Conservation (phyloP, 106 monocot genomes). For the Narthecium ossifragum region DNA sequence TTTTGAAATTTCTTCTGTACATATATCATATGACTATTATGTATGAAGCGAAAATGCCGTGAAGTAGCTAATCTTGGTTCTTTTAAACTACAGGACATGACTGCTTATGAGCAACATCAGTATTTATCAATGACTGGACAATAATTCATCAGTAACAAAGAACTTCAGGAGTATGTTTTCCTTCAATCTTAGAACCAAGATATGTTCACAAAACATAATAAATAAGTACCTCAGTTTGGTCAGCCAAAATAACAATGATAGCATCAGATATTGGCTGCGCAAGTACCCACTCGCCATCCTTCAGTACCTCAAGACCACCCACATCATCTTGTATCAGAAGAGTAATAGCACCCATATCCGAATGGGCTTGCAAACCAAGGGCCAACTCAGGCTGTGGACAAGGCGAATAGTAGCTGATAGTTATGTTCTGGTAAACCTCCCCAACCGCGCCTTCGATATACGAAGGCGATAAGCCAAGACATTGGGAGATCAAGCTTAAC, state of each 20-base stretch:
- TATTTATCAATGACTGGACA: too few relatives aligned
- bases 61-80: too few relatives aligned
- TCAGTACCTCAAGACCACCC: constrained; percentile 83
- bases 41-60: too few relatives aligned
- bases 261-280: constrained; percentile 56
- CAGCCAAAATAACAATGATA: constrained; percentile 74
- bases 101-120: too few relatives aligned
- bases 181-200: too few relatives aligned
- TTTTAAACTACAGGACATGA: too few relatives aligned
- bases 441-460: constrained; percentile 77
- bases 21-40: too few relatives aligned
- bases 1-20: too few relatives aligned
- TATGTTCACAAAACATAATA: not conserved
- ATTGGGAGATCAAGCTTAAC: constrained; percentile 51
- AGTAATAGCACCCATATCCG: constrained; percentile 94
- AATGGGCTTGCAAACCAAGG: constrained; percentile 92
- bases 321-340: constrained; percentile 97
- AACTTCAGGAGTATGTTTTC: too few relatives aligned
- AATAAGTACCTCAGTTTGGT: constrained; percentile 78
- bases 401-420: constrained; percentile 78
- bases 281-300: constrained; percentile 69
- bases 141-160: too few relatives aligned
- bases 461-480: constrained; percentile 40
- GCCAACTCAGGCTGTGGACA: constrained; percentile 98
- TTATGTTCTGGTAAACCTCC: constrained; percentile 90